Evolutionary conservation across 768 basidiomycete species (phyloP), one percentile per base, ranked within the genome.

Genomic region (Tulasnella sp.): DNA sequence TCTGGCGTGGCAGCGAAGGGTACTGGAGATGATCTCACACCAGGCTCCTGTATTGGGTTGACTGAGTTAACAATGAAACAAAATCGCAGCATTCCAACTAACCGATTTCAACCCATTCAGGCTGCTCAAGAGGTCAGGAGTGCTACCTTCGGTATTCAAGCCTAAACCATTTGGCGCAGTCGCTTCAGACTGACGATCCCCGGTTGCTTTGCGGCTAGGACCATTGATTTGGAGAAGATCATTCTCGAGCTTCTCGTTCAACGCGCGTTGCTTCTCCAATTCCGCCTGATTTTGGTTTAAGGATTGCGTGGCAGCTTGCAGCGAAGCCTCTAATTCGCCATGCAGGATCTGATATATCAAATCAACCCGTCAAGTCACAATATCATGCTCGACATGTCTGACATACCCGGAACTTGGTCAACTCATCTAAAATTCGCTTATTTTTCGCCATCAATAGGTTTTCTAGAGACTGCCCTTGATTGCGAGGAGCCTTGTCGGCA

Each of bases 401-500:
- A 62, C 76, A 7, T 58, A 89, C 91, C 55, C 93, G 70, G 61
- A 95, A 80, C 58, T 81, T 89, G 4, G 93, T 95, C 48, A 98
- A 69, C 61, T 98, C 90, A 59, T 96, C 92, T 39, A 88, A 72
- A 16, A 98, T 76, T 37, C 83, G 78, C 62, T 89, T 87, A 67
- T 98, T 99, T 72, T 98, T 98, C 34, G 76, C 81, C 4, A 91
- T 88, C 29, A 99, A 75, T 4, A 98, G 78, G 28, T 78, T 78
- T 65, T 99, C 93, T 1, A 99, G 75, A 0, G 91, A 88, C 63
- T 82, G 82, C 22, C 79, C 83, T 19, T 77, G 77, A 40, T 81
- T 77, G 41, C 60, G 51, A 57, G 84, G 87, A 19, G 80, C 78
- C 63, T 90, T 90, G 55, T 78, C 78, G 5, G 88, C 81, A 58